Percentiles rank a stretch among this genome's conserved stretches.
Conservation (phyloP, 129 eudicot genomes). For the Kitagawia praeruptora region DNA sequence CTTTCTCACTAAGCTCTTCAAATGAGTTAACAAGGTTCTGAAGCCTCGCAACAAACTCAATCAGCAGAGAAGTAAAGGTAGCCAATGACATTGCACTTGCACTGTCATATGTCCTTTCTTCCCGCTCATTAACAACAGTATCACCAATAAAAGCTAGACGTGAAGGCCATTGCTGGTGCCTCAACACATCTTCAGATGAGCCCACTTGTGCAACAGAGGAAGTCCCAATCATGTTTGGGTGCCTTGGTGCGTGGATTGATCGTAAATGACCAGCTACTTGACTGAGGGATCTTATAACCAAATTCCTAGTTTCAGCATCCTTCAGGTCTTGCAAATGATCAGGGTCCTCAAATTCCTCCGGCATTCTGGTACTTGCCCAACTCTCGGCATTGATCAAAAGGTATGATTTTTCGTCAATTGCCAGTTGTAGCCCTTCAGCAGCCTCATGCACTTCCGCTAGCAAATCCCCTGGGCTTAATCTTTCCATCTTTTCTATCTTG, state of each 20-base stretch:
- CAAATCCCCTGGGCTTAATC: constrained; percentile 40
- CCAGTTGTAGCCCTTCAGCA: constrained; percentile 65
- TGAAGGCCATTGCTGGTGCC: constrained; percentile 82
- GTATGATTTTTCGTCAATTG: constrained; percentile 64
- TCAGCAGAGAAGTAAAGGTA: constrained; percentile 57
- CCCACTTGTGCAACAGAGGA: constrained; percentile 22
- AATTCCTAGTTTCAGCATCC: constrained; percentile 42
- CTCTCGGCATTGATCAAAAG: constrained; percentile 55
- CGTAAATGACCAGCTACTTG: constrained; percentile 33
- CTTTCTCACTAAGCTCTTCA: constrained; percentile 58
- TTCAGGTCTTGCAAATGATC: constrained; percentile 42
- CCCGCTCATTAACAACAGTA: constrained; percentile 49
- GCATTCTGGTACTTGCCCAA: constrained; percentile 48
- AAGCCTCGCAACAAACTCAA: constrained; percentile 85
- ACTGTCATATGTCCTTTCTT: constrained; percentile 59
- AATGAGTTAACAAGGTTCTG: constrained; percentile 50
- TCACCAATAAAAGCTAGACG: constrained; percentile 59
- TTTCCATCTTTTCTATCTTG: constrained; percentile 68
- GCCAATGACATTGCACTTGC: constrained; percentile 62
- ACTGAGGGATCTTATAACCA: constrained; percentile 55
- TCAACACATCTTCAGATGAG: constrained; percentile 44
- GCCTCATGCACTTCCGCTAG: constrained; percentile 64
- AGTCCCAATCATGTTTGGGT: constrained; percentile 7
- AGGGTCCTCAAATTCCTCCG: constrained; percentile 43
- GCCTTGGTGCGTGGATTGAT: constrained; percentile 32